Percentiles rank a stretch among this genome's conserved stretches.
Conservation (phyloP, 2,329 filamentous ascomycete species). For the Calonectria pauciramosa region DNA sequence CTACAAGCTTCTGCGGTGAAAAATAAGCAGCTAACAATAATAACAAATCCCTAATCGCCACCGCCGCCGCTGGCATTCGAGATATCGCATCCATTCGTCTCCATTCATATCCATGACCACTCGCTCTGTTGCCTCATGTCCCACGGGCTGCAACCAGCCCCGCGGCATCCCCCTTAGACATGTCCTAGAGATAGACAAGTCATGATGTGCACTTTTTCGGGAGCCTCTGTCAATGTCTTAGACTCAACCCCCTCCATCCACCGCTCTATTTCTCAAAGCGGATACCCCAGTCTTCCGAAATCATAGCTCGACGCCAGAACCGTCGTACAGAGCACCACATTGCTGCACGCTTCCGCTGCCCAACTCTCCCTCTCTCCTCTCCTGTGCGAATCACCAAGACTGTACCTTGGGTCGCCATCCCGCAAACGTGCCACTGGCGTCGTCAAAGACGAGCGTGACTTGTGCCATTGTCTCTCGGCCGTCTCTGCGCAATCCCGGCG, state of each 20-base stretch:
- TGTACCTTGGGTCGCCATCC: conserved; percentile 28
- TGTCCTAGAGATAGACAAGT: neutral
- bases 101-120: neutral
- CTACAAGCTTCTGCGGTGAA: neutral
- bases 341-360: neutral
- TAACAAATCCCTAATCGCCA: neutral
- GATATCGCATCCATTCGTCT: neutral
- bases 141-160: neutral
- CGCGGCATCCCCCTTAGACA: neutral
- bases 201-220: neutral
- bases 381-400: conserved; percentile 12
- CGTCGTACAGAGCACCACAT: neutral
- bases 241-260: neutral
- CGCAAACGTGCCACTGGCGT: conserved; percentile 5
- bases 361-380: neutral
- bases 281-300: neutral
- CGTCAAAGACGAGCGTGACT: conserved; percentile 22
- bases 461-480: conserved; percentile 4
- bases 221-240: neutral
- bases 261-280: neutral
- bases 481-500: conserved; percentile 1
- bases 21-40: neutral
- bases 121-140: neutral
- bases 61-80: neutral
- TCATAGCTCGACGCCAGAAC: neutral